These are phyloP conservation scores for Przewalskia tangutica DNA, from an alignment of 257 asterid genomes.

Conservation along the genomic window DNA sequence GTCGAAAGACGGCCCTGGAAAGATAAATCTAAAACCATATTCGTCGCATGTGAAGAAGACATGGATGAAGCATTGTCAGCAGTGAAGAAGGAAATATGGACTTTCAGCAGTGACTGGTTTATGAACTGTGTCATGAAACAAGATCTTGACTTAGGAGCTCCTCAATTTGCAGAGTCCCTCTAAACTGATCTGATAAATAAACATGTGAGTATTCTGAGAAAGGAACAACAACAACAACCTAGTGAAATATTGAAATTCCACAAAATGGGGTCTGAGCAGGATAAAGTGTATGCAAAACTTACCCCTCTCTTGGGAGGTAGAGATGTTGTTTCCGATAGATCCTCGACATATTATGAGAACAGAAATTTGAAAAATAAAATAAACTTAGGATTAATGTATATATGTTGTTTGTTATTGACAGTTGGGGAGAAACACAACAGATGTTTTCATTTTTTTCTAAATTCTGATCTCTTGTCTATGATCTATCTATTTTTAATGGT, in stretches of 20 bases:
- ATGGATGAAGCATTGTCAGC: conserved; percentile 67
- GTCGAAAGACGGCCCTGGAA: no score
- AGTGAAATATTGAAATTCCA: no score
- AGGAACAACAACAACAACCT: background rate
- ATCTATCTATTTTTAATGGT: no score
- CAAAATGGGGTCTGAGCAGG: no score
- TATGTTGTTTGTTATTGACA: background rate
- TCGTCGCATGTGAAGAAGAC: conserved; percentile 78
- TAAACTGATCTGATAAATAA: conserved; percentile 2
- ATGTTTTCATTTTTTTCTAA: background rate
- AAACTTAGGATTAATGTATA: background rate
- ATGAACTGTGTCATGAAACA: conserved; percentile 84
- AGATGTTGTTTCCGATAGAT: no score
- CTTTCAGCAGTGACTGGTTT: conserved; percentile 79
- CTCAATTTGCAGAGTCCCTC: conserved; percentile 71
- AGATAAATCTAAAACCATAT: conserved; percentile 42
- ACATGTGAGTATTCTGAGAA: background rate
- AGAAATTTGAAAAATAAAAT: background rate
- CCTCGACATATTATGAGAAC: no score
- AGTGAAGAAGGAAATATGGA: conserved; percentile 47
- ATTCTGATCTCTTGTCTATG: background rate
- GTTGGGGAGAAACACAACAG: background rate
- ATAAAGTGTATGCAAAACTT: no score
- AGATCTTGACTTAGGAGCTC: conserved; percentile 72
- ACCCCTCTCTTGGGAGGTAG: no score